Percentiles rank a stretch among this genome's conserved stretches.
Conservation (phyloP, 768 basidiomycete genomes). For the Austroboletus eburneus region DNA sequence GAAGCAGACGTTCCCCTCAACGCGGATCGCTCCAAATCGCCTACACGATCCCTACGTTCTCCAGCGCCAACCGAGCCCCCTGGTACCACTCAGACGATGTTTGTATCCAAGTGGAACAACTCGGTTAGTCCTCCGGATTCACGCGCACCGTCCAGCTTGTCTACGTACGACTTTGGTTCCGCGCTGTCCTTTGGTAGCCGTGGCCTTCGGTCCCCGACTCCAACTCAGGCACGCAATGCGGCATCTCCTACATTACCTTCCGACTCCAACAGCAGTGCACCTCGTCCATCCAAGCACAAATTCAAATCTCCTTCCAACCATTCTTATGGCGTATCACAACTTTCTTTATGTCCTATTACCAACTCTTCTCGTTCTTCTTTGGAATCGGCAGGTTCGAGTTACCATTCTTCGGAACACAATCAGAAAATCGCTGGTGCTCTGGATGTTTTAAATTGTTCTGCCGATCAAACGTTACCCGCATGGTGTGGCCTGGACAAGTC, state of each 20-base stretch:
- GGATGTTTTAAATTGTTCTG: constrained; percentile 48
- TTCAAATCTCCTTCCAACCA: constrained; percentile 46
- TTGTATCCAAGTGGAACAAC: constrained; percentile 26
- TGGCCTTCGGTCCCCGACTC: constrained; percentile 57
- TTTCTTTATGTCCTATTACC: constrained; percentile 64
- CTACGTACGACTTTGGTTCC: constrained; percentile 47
- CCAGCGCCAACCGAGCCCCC: constrained; percentile 62
- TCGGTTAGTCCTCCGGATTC: constrained; percentile 33
- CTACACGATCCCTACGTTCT: constrained; percentile 48
- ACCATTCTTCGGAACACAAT: constrained; percentile 72
- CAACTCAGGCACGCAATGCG: constrained; percentile 59
- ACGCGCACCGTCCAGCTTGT: constrained; percentile 45
- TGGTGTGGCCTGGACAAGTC: constrained; percentile 68
- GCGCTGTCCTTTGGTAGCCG: constrained; percentile 39
- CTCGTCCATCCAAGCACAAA: constrained; percentile 55
- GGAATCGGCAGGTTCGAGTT: constrained; percentile 79
- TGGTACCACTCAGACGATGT: constrained; percentile 33
- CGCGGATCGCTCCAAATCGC: constrained; percentile 38
- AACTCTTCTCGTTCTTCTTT: constrained; percentile 79
- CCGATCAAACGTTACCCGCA: constrained; percentile 44
- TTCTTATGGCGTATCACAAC: constrained; percentile 47
- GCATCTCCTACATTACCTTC: constrained; percentile 42
- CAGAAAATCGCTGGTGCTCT: constrained; percentile 50
- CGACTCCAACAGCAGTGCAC: constrained; percentile 37
- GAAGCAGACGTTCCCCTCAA: constrained; percentile 24